A percentile compares a stretch with the other conserved stretches of the same genome.
These are phyloP conservation scores for Globisporangium barbulae DNA, from an alignment of 352 stramenopile genomes.

Conservation along the genomic window DNA sequence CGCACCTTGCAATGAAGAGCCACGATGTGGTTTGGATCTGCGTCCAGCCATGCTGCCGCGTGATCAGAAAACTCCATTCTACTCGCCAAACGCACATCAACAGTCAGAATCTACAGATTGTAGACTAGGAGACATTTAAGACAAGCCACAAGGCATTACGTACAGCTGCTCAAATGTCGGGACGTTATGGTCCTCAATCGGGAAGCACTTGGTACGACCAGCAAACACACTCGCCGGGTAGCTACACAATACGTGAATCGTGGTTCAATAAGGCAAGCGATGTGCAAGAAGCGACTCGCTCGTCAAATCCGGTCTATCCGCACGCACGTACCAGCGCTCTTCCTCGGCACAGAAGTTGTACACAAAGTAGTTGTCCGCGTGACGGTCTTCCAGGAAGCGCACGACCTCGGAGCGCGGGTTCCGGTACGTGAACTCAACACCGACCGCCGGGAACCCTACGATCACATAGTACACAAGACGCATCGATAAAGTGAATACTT, in stretches of 20 bases:
- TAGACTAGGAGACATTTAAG: not conserved
- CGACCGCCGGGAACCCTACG: constrained; percentile 53
- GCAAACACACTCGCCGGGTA: constrained; percentile 56
- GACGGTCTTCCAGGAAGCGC: constrained; percentile 45
- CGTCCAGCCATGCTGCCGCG: constrained; percentile 53
- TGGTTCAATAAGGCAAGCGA: not conserved
- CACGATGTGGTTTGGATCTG: constrained; percentile 38
- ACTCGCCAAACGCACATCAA: not conserved
- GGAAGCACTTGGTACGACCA: constrained; percentile 41
- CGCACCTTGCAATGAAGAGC: constrained; percentile 72
- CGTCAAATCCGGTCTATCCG: not conserved
- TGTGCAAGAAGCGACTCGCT: not conserved
- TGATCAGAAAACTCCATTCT: constrained; percentile 76
- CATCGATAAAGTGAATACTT: not conserved
- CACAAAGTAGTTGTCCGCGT: constrained; percentile 60
- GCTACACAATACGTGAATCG: constrained; percentile 16
- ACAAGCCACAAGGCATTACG: not conserved
- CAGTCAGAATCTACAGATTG: not conserved
- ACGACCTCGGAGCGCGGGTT: constrained; percentile 62
- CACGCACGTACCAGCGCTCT: constrained; percentile 33
- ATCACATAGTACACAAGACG: not conserved
- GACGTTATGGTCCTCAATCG: constrained; percentile 76
- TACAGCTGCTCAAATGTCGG: constrained; percentile 66
- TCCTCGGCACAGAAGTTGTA: constrained; percentile 75
- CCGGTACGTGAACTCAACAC: constrained; percentile 54